These are phyloP conservation scores for Fusarium chuoi DNA, from an alignment of 2,329 filamentous ascomycete species.

Conservation along the genomic window DNA sequence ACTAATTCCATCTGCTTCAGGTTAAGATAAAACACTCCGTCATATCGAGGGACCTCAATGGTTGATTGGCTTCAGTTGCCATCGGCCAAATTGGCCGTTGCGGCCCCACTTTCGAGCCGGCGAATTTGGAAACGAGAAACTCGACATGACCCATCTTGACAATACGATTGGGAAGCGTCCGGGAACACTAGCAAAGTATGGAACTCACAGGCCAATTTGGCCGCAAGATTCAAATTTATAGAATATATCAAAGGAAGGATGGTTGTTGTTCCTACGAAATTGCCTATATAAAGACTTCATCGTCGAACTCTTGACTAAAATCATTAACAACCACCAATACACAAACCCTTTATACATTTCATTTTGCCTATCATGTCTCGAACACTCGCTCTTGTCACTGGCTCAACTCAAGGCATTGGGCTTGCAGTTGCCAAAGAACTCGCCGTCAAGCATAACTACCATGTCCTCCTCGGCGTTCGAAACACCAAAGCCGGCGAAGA, in stretches of 20 bases:
- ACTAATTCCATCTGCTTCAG: not conserved
- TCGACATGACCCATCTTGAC: not conserved
- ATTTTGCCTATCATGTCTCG: slow-evolving; percentile 2
- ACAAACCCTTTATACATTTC: not conserved
- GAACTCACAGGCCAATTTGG: not conserved
- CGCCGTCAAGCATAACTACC: slow-evolving; percentile 43
- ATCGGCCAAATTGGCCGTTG: not conserved
- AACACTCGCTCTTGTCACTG: slow-evolving; percentile 36
- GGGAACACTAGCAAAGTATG: no score
- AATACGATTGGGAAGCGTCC: not conserved
- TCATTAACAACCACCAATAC: not conserved
- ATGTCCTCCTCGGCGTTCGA: slow-evolving; percentile 50
- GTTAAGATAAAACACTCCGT: rapidly evolving
- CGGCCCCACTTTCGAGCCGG: not conserved
- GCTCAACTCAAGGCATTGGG: slow-evolving; percentile 40
- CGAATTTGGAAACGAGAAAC: not conserved
- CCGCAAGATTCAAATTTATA: rapidly evolving
- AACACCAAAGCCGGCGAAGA: slow-evolving; percentile 39
- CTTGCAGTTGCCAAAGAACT: slow-evolving; percentile 33
- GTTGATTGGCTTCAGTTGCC: not conserved
- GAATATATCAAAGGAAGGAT: rapidly evolving
- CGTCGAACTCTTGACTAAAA: not conserved
- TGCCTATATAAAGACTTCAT: not conserved
- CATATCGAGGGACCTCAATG: no score
- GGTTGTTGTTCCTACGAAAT: rapidly evolving